phyloP scores from a whole-genome alignment of 2,329 filamentous ascomycete genomes.

The Bisporella sp. region DNA sequence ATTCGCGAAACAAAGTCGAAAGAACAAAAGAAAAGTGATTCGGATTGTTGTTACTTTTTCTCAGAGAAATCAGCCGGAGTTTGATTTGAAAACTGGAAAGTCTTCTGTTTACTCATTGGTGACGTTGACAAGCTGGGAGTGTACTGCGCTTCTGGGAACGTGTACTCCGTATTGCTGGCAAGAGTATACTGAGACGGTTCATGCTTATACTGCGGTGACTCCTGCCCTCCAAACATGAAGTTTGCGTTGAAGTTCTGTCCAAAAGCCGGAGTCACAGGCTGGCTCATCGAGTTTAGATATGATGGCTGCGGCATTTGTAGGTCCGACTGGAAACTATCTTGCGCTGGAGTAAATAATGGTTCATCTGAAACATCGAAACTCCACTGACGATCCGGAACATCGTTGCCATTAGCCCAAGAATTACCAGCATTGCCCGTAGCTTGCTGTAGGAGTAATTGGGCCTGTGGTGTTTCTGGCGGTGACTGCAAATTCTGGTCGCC shows the following conservation, averaged over 20 bases:
- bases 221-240: slow-evolving; percentile 14
- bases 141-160: slow-evolving; percentile 18
- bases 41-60: slow-evolving; percentile 12
- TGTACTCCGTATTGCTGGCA: slow-evolving; percentile 20
- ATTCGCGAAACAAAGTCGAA: too few species aligned
- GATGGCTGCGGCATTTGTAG: slow-evolving; percentile 22
- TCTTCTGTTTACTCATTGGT: slow-evolving; percentile 22
- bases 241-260: slow-evolving; percentile 19
- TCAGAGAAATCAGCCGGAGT: slow-evolving; percentile 27
- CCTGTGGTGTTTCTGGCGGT: slow-evolving; percentile 24
- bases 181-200: slow-evolving; percentile 19
- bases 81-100: slow-evolving; percentile 27
- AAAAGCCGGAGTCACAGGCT: slow-evolving; percentile 26
- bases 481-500: slow-evolving; percentile 22
- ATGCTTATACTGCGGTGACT: slow-evolving; percentile 18
- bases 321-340: slow-evolving; percentile 19
- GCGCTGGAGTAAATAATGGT: slow-evolving; percentile 21
- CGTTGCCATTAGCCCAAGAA: slow-evolving; percentile 10
- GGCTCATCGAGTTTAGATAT: slow-evolving; percentile 20
- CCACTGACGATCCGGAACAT: slow-evolving; percentile 19
- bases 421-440: slow-evolving; percentile 2
- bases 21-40: too few species aligned
- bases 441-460: slow-evolving; percentile 9
- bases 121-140: slow-evolving; percentile 13
- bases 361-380: slow-evolving; percentile 21